Base-by-base conservation (phyloP, 495 filamentous ascomycete genomes). In the Poronia punctata region DNA sequence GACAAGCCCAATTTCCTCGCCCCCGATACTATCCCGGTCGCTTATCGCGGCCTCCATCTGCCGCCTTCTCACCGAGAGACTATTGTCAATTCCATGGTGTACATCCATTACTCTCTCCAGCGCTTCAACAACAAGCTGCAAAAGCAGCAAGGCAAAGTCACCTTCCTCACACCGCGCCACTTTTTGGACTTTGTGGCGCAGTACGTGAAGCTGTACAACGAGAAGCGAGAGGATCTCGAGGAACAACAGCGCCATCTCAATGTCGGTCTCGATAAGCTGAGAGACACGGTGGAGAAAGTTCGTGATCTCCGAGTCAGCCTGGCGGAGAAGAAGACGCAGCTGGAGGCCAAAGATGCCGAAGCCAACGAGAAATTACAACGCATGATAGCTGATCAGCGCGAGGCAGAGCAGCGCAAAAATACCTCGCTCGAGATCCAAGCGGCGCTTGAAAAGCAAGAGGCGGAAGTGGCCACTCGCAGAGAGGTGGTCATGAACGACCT, bases 141-240 rank as follows among this genome's bases (percentile, higher is more conserved):
- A 35, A 94, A 88, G 54, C 90, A 96, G 57, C 92, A 96, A 66
- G 84, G 82, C 53, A 84, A 80, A 65, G 73, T 80, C 11, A 96
- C 93, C 2, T 97, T 82, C 65, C 83, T 97, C 38, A 99, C 93
- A 17, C 92, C 92, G 19, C 78, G 92, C 26, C 92, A 99, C 62
- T 99, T 95, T 66, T 72, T 99, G 31, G 92, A 99, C 59, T 99
- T 99, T 54, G 92, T 97, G 38, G 86, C 88, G 25, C 92, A 99
- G 50, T 99, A 94, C 62, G 92, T 97, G 53, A 90, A 86, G 60
- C 74, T 99, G 2, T 95, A 95, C 64, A 93, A 92, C 45, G 93
- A 99, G 60, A 99, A 99, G 70, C 83, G 92, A 0, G 93, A 97
- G 62, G 93, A 97, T 52, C 72, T 99, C 1, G 92, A 99, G 65